Evolutionary conservation across 352 stramenopile genomes (phyloP).

Genomic region (Elongisporangium anandrum): DNA sequence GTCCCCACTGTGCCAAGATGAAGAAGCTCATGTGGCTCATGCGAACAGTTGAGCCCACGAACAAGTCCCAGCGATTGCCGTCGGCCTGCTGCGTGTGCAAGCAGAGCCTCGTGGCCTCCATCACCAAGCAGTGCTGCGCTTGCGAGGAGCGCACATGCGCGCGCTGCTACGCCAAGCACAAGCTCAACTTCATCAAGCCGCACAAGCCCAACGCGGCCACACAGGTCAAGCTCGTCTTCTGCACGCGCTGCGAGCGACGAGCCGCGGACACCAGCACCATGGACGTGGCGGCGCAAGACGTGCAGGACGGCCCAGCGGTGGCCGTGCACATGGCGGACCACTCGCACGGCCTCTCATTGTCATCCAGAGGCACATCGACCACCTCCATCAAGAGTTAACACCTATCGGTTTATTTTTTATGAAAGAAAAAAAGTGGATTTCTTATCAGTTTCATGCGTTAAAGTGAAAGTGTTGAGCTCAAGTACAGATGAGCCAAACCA

Average conservation of each 20-base stretch:
- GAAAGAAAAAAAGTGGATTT: neutral
- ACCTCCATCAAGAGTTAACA: neutral
- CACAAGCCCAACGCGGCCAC: constrained; percentile 16
- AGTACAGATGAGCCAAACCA: too few species aligned
- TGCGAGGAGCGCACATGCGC: constrained; percentile 27
- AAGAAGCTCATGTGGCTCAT: constrained; percentile 38
- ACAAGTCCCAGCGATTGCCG: neutral
- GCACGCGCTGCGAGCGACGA: constrained; percentile 26
- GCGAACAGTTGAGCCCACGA: constrained; percentile 19
- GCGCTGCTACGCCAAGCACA: constrained; percentile 30
- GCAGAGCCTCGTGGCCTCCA: neutral
- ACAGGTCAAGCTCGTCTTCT: constrained; percentile 22
- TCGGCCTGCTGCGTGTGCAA: neutral
- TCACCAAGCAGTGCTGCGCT: constrained; percentile 3
- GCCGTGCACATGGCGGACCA: neutral
- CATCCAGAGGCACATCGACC: neutral
- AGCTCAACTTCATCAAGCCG: constrained; percentile 20
- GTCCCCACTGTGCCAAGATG: constrained; percentile 30
- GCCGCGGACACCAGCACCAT: constrained; percentile 21
- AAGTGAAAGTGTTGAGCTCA: too few species aligned
- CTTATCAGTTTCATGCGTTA: too few species aligned
- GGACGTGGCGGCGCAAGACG: constrained; percentile 25
- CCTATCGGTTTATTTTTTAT: neutral
- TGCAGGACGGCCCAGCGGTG: constrained; percentile 5
- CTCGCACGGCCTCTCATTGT: neutral